Base-by-base conservation (phyloP, 2,329 filamentous ascomycete genomes). In the Colletotrichum sp. region DNA sequence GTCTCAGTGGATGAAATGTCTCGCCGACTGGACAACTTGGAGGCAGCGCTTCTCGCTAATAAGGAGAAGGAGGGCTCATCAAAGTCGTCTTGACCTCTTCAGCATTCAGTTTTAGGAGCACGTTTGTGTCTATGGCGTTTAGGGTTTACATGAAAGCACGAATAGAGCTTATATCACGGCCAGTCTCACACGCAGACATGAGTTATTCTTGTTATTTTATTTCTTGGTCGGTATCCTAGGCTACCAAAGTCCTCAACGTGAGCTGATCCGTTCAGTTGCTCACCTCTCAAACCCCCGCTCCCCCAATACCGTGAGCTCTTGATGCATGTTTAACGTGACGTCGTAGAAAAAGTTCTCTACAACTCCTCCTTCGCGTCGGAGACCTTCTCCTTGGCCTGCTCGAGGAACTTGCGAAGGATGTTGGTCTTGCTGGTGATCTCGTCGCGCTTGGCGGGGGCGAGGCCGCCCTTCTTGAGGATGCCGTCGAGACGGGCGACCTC, bases 1-100 rank as follows among this genome's bases (percentile, higher is more conserved):
- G 32, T n/a, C 68, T 59, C 76, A 98, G 96, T 98, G 94, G 96
- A 98, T 82, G 96, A 98, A 78, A 98, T 98, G 96, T 94, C 95
- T 16, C 90, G 94, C 76, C 92, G 96, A 30, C 87, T 98, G 26
- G 96, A 98, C 82, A 95, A 93, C 74, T 89, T 98, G 13, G 96
- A 98, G 84, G 89, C 93, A 28, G 93, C 93, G 16, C 88, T 98
- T 60, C 89, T 91, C 80, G 89, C 90, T 52, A 90, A 88, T 75
- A 91, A 89, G 79, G 84, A 88, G 73, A 87, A 87, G 72, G 84
- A 86, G 55, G 75, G 34, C 55, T 79, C 86, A 8, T 81, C 85
- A 13, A 88, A 88, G 76, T 79, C 85, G 30, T 80, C 81, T 78
- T 82, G 68, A 78, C 7, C 18, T 24, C 26, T 32, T 63, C 62